Evolutionary conservation across 352 stramenopile genomes (phyloP), one percentile per base, ranked within the genome.

Genomic region (Phytophthora podocarpi): DNA sequence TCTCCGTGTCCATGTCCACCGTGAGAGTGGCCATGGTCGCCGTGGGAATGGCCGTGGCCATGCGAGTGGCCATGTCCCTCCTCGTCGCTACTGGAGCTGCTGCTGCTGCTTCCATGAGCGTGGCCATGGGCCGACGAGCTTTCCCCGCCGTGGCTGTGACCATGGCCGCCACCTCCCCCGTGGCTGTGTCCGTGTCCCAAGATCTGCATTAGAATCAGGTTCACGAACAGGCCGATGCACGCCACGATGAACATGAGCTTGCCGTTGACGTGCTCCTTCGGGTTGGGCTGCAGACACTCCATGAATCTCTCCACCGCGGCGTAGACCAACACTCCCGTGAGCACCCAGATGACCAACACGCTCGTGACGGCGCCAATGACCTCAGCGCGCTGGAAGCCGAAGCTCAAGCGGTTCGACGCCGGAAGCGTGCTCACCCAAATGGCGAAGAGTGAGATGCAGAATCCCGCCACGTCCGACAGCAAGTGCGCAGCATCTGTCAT

Each of bases 221-320:
- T 99, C 20, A 99, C 93, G 27, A 98, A 54, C 9, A 99, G 87
- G 0, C 97, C 97, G 66, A 99, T 95, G 51, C 78, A 80, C 2
- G 97, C 96, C 49, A 99, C 91, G 20, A 96, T 90, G 67, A 96
- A 97, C 98, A 99, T 99, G 59, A 99, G 64, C 58, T 93, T 93
- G 72, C 97, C 97, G 70, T 99, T 88, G 1, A 99, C 96, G 47
- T 67, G 62, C 63, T 96, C 90, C 37, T 80, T 69, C 10, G 85
- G 78, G 72, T 96, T 67, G 6, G 82, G 81, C 46, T 87, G 26
- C 15, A 97, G 70, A 34, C 79, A 90, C 51, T 94, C 83, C 49
- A 87, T 66, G 56, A 95, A 85, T 41, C 97, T 86, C 62, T 91
- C 72, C 32, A 99, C 72, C 1, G 97, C 98, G 39, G 98, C 95